Percentiles rank a stretch among this genome's conserved stretches.
Conservation (phyloP, 169 alveolate genomes). For the Cryptosporidium baileyi region DNA sequence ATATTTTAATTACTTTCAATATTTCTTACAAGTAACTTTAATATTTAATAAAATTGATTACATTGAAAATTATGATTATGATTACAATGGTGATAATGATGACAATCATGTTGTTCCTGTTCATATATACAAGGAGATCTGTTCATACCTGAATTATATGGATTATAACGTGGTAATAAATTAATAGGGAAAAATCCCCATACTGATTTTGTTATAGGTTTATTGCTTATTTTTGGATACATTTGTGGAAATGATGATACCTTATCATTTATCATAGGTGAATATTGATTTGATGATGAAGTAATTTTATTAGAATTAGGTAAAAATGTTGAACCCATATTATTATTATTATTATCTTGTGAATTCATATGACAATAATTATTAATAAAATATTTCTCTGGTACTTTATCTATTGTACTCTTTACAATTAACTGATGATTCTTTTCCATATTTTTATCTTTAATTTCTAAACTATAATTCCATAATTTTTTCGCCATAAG, state of each 20-base stretch:
- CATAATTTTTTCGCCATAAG: conserved; percentile 26
- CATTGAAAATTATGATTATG: too few relatives aligned
- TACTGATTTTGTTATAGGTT: conserved; percentile 1
- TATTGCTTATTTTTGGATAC: conserved; percentile 9
- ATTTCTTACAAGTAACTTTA: too few relatives aligned
- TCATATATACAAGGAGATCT: not conserved
- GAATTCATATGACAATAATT: not conserved
- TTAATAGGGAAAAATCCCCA: conserved; percentile 66
- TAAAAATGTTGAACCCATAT: conserved; percentile 18
- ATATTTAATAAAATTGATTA: too few relatives aligned
- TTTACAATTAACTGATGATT: not conserved
- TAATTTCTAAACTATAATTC: not conserved
- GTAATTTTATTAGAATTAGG: not conserved
- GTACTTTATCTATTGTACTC: not conserved
- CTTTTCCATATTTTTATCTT: not conserved
- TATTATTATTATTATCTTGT: not conserved
- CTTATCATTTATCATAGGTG: not conserved
- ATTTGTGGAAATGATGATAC: conserved; percentile 15
- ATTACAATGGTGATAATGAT: not conserved
- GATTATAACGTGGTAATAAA: conserved; percentile 39
- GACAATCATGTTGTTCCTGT: not conserved
- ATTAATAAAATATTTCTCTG: conserved; percentile 17
- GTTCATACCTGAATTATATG: conserved; percentile 36
- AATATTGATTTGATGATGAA: not conserved
- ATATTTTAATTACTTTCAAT: too few relatives aligned